Conservation (phyloP, 2,329 filamentous ascomycete genomes). For the Xylaria sp. region DNA sequence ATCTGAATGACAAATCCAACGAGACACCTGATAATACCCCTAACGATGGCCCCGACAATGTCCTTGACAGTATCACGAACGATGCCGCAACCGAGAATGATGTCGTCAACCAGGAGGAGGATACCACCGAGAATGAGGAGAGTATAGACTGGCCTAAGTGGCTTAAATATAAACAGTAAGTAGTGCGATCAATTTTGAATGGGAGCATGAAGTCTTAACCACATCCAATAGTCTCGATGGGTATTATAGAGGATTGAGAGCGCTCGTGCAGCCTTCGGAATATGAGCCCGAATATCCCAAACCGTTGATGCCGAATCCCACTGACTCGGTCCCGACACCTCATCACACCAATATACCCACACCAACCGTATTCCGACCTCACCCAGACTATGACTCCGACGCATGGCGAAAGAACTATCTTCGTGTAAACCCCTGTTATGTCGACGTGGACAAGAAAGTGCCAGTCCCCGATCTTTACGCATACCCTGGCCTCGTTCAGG, state of each 20-base stretch:
- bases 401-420: conserved; percentile 65
- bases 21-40: neutral
- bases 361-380: conserved; percentile 71
- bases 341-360: conserved; percentile 54
- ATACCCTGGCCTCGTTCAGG: conserved; percentile 76
- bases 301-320: conserved; percentile 23
- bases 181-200: conserved; percentile 19
- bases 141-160: conserved; percentile 49
- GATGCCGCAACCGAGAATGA: neutral
- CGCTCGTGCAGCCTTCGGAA: conserved; percentile 69
- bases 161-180: conserved; percentile 58
- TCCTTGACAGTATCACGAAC: neutral
- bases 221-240: conserved; percentile 71
- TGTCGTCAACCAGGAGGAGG: neutral
- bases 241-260: conserved; percentile 82
- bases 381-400: conserved; percentile 69
- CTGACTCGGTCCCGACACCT: conserved; percentile 42
- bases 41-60: neutral
- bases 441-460: conserved; percentile 68
- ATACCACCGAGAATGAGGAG: conserved; percentile 22
- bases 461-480: conserved; percentile 72
- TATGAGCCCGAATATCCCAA: conserved; percentile 81
- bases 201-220: conserved; percentile 29
- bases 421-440: conserved; percentile 68
- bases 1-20: neutral